Evolutionary conservation across 176 grass and related monocot genomes (phyloP).

Genomic region (Stipa capillata): DNA sequence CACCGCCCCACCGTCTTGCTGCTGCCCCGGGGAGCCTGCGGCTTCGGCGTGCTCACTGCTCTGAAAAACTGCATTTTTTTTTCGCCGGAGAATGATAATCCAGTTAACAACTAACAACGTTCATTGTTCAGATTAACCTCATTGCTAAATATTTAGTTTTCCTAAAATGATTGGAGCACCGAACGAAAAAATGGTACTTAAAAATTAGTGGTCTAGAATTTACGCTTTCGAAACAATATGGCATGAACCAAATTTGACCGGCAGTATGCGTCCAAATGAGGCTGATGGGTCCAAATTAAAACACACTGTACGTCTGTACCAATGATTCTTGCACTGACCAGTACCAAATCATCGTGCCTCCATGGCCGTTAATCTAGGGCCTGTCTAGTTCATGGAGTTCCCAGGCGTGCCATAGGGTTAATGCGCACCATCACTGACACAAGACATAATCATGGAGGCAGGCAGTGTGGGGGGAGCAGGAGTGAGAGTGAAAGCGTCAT

Average conservation of each 20-base stretch:
- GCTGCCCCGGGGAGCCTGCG: conserved; percentile 43
- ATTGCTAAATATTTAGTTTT: too few relatives aligned
- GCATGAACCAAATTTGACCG: too few relatives aligned
- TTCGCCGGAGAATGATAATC: background rate
- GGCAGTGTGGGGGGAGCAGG: background rate
- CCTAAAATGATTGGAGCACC: too few relatives aligned
- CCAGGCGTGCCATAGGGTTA: conserved; percentile 17
- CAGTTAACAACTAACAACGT: background rate
- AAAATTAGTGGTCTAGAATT: background rate
- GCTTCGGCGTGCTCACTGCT: conserved; percentile 49
- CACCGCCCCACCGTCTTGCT: conserved; percentile 93
- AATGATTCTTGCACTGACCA: background rate
- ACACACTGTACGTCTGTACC: background rate
- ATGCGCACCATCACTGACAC: conserved; percentile 10
- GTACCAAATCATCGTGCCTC: conserved; percentile 15
- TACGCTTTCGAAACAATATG: background rate
- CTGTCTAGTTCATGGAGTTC: background rate
- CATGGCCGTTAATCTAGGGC: conserved; percentile 12
- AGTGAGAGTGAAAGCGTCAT: background rate
- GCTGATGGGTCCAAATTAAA: background rate
- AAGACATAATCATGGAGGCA: conserved; percentile 21
- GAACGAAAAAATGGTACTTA: background rate
- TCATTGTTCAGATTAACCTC: too few relatives aligned
- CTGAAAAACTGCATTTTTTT: conserved; percentile 51
- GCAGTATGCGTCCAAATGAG: too few relatives aligned